Conservation (phyloP, 1,284 basidiomycete species). For the Golubevia sp. region DNA sequence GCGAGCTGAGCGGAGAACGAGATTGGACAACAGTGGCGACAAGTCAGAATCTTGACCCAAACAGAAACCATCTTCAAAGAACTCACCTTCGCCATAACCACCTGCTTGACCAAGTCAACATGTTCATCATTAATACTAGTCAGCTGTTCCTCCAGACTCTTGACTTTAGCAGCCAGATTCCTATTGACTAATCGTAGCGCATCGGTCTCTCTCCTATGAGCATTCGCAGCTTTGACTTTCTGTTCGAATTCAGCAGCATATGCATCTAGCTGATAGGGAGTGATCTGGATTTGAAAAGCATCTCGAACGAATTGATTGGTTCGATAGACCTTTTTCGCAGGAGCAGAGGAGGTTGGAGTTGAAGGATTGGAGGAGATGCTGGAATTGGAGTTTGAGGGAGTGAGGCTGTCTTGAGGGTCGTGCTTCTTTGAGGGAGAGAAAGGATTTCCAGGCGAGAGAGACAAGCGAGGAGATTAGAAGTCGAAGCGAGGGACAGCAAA, state of each 20-base stretch:
- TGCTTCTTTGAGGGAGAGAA: neutral
- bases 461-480: neutral
- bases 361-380: neutral
- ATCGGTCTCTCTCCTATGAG: constrained; percentile 49
- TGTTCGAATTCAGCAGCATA: constrained; percentile 53
- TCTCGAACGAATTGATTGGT: constrained; percentile 48
- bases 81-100: constrained; percentile 4
- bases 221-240: constrained; percentile 43
- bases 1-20: constrained; percentile 41
- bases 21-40: too few relatives aligned
- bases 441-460: neutral
- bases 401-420: too few relatives aligned
- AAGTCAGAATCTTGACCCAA: neutral
- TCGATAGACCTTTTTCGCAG: constrained; percentile 2
- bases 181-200: constrained; percentile 51
- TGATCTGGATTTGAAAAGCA: constrained; percentile 50
- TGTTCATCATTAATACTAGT: constrained; percentile 45
- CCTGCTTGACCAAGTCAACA: constrained; percentile 49
- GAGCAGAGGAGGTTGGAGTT: neutral
- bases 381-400: neutral
- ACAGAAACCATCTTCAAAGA: neutral
- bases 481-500: too few relatives aligned
- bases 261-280: constrained; percentile 40
- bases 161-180: constrained; percentile 43
- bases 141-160: constrained; percentile 49